Evolutionary conservation across 2,329 filamentous ascomycete species (phyloP), one percentile per base, ranked within the genome.

Genomic region (Talaromyces sp.): DNA sequence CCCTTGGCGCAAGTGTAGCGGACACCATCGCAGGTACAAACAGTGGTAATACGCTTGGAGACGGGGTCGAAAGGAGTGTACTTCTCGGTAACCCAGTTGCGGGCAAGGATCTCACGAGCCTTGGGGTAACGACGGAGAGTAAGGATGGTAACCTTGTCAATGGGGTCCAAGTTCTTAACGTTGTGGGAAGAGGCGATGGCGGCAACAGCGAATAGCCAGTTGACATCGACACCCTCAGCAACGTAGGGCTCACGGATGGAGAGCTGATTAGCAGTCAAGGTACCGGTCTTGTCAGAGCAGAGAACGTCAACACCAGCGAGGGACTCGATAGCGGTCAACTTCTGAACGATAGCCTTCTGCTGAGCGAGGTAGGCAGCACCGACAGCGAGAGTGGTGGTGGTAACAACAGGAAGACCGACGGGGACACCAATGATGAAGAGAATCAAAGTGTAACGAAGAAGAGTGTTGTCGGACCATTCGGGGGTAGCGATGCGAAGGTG

Each of bases 121-220:
- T 88, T 89, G 73, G 89, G 89, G 78, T 90, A 90, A 69, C 86
- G 84, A 80, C 89, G 89, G 70, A 91, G 84, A 56, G 88, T 89
- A 54, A 90, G 81, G 69, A 91, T 89, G 68, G 87, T 91, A 72
- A 91, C 86, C 80, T 91, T 91, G 81, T 91, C 88, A 72, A 91
- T 91, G 59, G 88, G 88, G 74, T 91, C 89, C 67, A 91, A 84
- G 56, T 88, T 89, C 79, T 89, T 88, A 79, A 90, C 83, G 80
- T 90, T 91, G 81, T 91, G 89, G 58, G 88, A 91, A 51, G 88
- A 90, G 61, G 89, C 89, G 49, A 91, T 83, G 67, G 88, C 89
- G 64, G 89, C 89, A 67, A 89, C 88, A 67, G 88, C 88, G 88
- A 91, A 91, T 88, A 91, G 90, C 88, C 88, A 91, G 81, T 91